Percentiles rank a stretch among this genome's conserved stretches.
These are phyloP conservation scores for Tulasnella sp. DNA, from an alignment of 768 basidiomycete species.

Conservation along the genomic window DNA sequence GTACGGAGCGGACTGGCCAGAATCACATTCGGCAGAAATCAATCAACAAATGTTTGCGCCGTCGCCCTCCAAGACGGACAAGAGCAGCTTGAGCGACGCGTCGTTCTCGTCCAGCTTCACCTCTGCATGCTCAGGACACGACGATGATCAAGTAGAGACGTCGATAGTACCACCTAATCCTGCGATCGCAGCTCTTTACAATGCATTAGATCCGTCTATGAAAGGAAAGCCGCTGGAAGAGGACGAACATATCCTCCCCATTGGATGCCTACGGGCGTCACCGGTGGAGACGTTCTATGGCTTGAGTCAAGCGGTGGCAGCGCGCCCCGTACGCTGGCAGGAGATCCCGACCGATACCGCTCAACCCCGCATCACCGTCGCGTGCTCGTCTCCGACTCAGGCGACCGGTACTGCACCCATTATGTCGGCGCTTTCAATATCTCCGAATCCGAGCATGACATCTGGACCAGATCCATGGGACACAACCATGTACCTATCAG, in stretches of 20 bases:
- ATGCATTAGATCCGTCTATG: conserved; percentile 19
- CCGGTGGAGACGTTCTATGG: conserved; percentile 19
- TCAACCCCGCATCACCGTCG: not conserved
- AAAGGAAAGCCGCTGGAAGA: conserved; percentile 20
- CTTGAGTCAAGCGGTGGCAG: conserved; percentile 18
- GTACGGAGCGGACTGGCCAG: conserved; percentile 36
- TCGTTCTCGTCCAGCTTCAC: conserved; percentile 2
- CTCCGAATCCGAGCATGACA: not conserved
- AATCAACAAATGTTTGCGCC: conserved; percentile 11
- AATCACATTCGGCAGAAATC: conserved; percentile 18
- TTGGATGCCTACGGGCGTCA: conserved; percentile 21
- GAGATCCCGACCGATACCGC: conserved; percentile 3
- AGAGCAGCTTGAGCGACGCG: not conserved
- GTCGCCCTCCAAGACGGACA: not conserved
- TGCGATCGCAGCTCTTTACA: conserved; percentile 33
- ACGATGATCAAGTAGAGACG: conserved; percentile 4
- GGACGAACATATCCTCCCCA: conserved; percentile 21
- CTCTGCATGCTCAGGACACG: not conserved
- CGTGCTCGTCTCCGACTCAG: too few species aligned
- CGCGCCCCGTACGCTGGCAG: conserved; percentile 20
- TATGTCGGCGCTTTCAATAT: not conserved
- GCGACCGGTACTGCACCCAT: too few species aligned
- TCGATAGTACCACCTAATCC: conserved; percentile 21
- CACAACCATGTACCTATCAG: conserved; percentile 16
- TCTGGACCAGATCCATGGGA: conserved; percentile 19